Evolutionary conservation across 306 rosid genomes (phyloP).

Genomic region (Quercus ilex): DNA sequence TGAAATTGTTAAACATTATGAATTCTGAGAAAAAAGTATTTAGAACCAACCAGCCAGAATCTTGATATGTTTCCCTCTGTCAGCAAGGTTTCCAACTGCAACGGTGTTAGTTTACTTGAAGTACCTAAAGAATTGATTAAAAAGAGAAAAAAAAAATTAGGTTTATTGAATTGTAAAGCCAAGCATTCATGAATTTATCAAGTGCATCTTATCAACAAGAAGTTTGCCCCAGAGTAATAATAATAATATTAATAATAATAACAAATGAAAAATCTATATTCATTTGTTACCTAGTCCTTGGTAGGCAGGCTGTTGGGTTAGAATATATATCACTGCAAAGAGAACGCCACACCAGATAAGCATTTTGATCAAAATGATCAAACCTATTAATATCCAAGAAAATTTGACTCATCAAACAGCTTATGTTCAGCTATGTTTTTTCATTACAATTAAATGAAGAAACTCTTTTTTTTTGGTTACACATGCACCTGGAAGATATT

Average conservation of each 20-base stretch:
- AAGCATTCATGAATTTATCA: conserved; percentile 1
- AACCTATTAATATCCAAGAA: conserved; percentile 4
- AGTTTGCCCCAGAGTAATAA: not conserved
- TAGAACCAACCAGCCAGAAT: conserved; percentile 74
- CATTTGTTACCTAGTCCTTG: conserved; percentile 61
- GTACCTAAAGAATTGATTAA: conserved; percentile 42
- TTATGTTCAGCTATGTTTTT: not conserved
- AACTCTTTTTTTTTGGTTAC: no score
- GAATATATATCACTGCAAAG: conserved; percentile 61
- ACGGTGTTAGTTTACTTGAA: conserved; percentile 70
- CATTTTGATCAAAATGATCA: conserved; percentile 3
- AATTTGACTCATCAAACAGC: conserved; percentile 12
- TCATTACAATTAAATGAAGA: conserved; percentile 3
- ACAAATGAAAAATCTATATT: conserved; percentile 8
- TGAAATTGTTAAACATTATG: conserved; percentile 10
- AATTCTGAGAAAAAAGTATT: conserved; percentile 14
- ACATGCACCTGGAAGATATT: no score
- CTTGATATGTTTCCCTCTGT: conserved; percentile 79
- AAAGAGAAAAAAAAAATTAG: conserved; percentile 14
- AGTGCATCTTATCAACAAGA: not conserved
- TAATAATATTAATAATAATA: not conserved
- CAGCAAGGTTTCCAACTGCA: conserved; percentile 82
- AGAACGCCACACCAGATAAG: conserved; percentile 16
- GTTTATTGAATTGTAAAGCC: conserved; percentile 10
- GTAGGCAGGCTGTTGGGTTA: conserved; percentile 76